These are phyloP conservation scores for Kwoniella sp. DNA, from an alignment of 768 basidiomycete species.

Conservation along the genomic window DNA sequence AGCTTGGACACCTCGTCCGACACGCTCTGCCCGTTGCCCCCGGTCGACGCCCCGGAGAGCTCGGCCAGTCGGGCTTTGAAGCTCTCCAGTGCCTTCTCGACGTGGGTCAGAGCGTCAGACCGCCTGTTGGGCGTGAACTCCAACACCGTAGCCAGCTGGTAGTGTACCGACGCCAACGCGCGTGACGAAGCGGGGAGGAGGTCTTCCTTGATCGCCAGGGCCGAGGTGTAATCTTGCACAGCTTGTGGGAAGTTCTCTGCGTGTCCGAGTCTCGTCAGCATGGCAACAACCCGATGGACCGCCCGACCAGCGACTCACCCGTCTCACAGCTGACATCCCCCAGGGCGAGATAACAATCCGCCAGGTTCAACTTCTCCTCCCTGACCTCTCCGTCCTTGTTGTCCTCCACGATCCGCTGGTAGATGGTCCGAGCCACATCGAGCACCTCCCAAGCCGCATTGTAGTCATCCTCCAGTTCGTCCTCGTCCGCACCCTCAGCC, in stretches of 20 bases:
- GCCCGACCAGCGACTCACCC: slow-evolving; percentile 64
- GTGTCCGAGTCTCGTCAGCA: too few relatives aligned
- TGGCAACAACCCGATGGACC: too few relatives aligned
- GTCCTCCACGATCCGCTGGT: slow-evolving; percentile 62
- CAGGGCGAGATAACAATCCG: slow-evolving; percentile 82
- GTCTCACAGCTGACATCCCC: slow-evolving; percentile 97
- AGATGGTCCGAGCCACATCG: slow-evolving; percentile 86
- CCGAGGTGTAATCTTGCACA: slow-evolving; percentile 76
- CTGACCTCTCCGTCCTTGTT: slow-evolving; percentile 52
- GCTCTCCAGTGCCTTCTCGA: slow-evolving; percentile 71
- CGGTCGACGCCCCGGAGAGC: slow-evolving; percentile 51
- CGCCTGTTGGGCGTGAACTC: slow-evolving; percentile 83
- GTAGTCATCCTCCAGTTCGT: slow-evolving; percentile 77
- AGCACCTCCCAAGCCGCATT: slow-evolving; percentile 96
- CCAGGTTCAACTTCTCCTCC: slow-evolving; percentile 62
- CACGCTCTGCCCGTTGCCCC: not conserved
- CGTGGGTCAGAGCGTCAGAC: slow-evolving; percentile 73
- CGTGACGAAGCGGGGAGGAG: slow-evolving; percentile 83
- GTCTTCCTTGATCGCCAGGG: slow-evolving; percentile 65
- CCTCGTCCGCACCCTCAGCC: slow-evolving; percentile 50
- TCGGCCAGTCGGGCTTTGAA: slow-evolving; percentile 58
- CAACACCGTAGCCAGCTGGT: slow-evolving; percentile 86
- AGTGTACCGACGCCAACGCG: slow-evolving; percentile 88
- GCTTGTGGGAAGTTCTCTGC: slow-evolving; percentile 95
- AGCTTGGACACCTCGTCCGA: slow-evolving; percentile 26